Evolutionary conservation across 2,329 filamentous ascomycete species (phyloP), one percentile per base, ranked within the genome.

Genomic region (Fusarium gaditjirri): DNA sequence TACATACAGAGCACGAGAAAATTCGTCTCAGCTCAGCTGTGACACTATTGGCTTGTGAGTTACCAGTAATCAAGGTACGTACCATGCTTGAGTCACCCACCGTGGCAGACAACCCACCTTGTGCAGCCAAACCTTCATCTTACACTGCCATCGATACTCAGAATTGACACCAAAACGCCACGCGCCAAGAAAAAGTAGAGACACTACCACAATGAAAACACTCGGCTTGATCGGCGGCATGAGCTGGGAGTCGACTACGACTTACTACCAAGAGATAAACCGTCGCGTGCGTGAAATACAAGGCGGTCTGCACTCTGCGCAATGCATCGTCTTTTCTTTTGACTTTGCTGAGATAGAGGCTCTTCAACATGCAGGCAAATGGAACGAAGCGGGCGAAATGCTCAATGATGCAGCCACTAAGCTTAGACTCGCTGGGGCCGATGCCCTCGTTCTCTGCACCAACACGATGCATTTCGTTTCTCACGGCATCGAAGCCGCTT

Each of bases 191-290:
- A 29, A 25, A 21, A 7, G 16, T 11, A 6, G 23, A 2, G n/a
- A 19, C 16, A 33, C 9, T 29, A 23, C n/a, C 27, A 56, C 36
- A 1, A 77, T 76, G 78, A 77, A 75, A 52, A 77, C 76, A 1
- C 49, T 77, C 4, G 76, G 77, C 3, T 33, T 78, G 1, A 68
- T 78, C 13, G 76, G 75, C 3, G 77, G 76, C 19, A 78, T 77
- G 75, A 78, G 71, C 49, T 77, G 72, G 72, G 73, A 77, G 16
- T 76, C 77, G 0, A 78, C 75, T 3, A 68, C 70, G 0, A 75
- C 68, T 1, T 78, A 78, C 60, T 78, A 78, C 44, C 72, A 75
- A 38, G 69, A 74, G 14, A 77, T 78, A 53, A 77, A 77, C 23
- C 65, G 73, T 10, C 72, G 72, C 3, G 74, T 78, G 3, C 71